These are phyloP conservation scores for Aspergillus alliaceus DNA, from an alignment of 2,329 filamentous ascomycete species.

Conservation along the genomic window DNA sequence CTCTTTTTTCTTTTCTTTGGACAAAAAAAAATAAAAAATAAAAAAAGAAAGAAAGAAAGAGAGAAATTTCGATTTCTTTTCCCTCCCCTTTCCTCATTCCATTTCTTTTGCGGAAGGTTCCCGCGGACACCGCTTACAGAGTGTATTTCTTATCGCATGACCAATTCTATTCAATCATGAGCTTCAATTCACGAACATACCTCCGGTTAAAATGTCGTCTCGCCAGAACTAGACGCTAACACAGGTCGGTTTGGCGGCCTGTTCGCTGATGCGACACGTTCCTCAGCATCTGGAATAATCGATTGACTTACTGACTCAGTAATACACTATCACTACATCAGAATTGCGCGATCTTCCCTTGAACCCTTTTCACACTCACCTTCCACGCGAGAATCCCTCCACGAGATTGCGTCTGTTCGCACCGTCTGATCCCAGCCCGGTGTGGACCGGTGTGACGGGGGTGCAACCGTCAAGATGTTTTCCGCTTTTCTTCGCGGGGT, in stretches of 20 bases:
- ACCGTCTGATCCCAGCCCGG: neutral
- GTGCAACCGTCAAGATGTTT: constrained; percentile 28
- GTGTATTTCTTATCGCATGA: neutral
- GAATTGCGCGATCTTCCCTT: neutral
- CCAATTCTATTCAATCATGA: constrained; percentile 2
- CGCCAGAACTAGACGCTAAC: constrained; percentile 4
- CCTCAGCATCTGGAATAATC: neutral
- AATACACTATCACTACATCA: neutral
- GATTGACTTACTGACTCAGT: neutral
- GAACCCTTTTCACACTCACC: neutral
- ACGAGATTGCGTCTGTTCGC: neutral
- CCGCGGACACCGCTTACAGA: constrained; percentile 2
- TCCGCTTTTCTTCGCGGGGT: constrained; percentile 22
- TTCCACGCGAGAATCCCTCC: neutral
- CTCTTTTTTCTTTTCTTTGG: neutral
- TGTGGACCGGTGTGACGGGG: too few relatives aligned
- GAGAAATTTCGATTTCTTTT: neutral
- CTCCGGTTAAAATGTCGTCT: neutral
- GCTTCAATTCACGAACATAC: neutral
- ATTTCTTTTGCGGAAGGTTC: neutral
- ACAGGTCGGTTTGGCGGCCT: neutral
- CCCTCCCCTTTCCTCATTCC: neutral
- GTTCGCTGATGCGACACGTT: neutral
- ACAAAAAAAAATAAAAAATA: neutral
- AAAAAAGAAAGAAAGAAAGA: neutral